Evolutionary conservation across 257 asterid species (phyloP).

Genomic region (Apocynum venetum): DNA sequence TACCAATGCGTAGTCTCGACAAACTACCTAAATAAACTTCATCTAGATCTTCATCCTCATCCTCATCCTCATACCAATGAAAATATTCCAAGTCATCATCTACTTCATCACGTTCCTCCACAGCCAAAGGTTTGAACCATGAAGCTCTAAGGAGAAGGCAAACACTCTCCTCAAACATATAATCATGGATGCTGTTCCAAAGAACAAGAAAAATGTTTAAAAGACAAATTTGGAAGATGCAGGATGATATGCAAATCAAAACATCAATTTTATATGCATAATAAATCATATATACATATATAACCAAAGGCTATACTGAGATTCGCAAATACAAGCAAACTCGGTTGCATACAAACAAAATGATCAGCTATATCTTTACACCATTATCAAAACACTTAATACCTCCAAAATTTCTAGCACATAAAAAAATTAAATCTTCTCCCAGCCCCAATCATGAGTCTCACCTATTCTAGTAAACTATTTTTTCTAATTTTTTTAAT

Average conservation of each 20-base stretch:
- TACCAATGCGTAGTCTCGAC: conserved; percentile 57
- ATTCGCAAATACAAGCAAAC: not conserved
- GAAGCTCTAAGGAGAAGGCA: conserved; percentile 92
- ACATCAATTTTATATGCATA: not conserved
- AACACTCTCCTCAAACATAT: conserved; percentile 88
- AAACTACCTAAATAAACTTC: conserved; percentile 51
- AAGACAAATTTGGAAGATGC: not conserved
- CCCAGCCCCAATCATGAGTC: no score
- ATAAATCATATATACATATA: not conserved
- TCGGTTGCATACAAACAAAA: not conserved
- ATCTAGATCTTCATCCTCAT: conserved; percentile 42
- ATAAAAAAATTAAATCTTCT: no score
- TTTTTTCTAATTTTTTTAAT: no score
- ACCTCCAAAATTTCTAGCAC: no score
- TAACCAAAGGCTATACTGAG: not conserved
- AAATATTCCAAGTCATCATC: conserved; percentile 47
- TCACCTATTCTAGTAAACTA: no score
- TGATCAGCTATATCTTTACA: not conserved
- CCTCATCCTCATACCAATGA: conserved; percentile 16
- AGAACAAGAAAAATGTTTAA: not conserved
- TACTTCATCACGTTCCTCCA: conserved; percentile 55
- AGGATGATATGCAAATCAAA: not conserved
- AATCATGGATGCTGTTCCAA: conserved; percentile 61
- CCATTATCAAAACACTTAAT: no score
- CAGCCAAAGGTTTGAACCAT: conserved; percentile 72